These are phyloP conservation scores for Boletus subparvulus DNA, from an alignment of 768 basidiomycete species.

Conservation along the genomic window DNA sequence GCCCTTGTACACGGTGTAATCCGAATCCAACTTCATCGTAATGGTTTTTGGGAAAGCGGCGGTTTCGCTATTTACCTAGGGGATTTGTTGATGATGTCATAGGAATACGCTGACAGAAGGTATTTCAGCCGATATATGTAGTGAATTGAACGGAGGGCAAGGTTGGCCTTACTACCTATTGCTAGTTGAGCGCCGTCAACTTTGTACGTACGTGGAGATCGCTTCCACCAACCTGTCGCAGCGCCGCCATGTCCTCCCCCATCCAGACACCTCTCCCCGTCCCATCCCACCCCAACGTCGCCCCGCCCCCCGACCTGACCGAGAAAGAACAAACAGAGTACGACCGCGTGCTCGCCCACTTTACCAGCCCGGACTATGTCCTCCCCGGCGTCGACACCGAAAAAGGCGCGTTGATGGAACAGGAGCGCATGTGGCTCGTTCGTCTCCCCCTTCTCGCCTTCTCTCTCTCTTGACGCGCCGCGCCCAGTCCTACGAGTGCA, in stretches of 20 bases:
- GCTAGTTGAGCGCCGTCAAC: too few relatives aligned
- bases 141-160: too few relatives aligned
- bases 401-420: slow-evolving; percentile 52
- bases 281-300: slow-evolving; percentile 27
- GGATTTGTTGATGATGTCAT: slow-evolving; percentile 7
- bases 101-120: neutral
- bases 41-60: neutral
- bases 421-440: slow-evolving; percentile 78
- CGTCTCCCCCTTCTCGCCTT: slow-evolving; percentile 19
- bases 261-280: slow-evolving; percentile 24
- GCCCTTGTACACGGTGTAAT: slow-evolving; percentile 35
- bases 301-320: slow-evolving; percentile 40
- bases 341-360: slow-evolving; percentile 57
- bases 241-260: slow-evolving; percentile 8
- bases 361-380: slow-evolving; percentile 49
- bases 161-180: too few relatives aligned
- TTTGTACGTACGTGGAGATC: too few relatives aligned
- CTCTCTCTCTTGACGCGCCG: neutral
- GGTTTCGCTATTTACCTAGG: neutral
- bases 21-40: slow-evolving; percentile 20
- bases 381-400: slow-evolving; percentile 46
- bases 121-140: too few relatives aligned
- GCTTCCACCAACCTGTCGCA: too few relatives aligned
- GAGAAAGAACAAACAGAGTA: slow-evolving; percentile 49
- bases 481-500: slow-evolving; percentile 61